These are phyloP conservation scores for Akanthomyces dipterigenus DNA, from an alignment of 2,329 filamentous ascomycete genomes.

Conservation along the genomic window DNA sequence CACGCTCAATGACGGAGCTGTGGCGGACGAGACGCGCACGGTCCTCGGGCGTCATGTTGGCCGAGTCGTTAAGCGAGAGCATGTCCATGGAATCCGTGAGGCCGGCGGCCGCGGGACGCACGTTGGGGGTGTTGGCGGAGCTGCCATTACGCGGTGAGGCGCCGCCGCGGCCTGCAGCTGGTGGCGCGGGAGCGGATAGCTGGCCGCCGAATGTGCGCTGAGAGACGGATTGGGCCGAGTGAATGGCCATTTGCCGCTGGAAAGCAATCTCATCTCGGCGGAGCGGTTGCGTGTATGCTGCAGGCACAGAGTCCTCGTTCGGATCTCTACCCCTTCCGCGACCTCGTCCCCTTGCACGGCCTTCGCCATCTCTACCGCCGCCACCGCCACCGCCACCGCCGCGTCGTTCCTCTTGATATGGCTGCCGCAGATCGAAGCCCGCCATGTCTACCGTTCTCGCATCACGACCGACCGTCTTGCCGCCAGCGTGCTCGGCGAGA, in stretches of 20 bases:
- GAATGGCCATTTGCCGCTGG: conserved; percentile 86
- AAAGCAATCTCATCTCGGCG: conserved; percentile 84
- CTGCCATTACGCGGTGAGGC: conserved; percentile 16
- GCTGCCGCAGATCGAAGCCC: conserved; percentile 69
- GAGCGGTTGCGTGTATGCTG: conserved; percentile 71
- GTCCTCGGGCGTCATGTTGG: conserved; percentile 63
- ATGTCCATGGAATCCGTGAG: conserved; percentile 37
- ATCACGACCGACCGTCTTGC: conserved; percentile 78
- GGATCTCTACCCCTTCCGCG: conserved; percentile 69
- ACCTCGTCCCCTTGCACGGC: conserved; percentile 29
- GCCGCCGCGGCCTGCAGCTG: conserved; percentile 17
- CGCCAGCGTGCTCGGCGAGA: conserved; percentile 73
- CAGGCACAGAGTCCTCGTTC: conserved; percentile 72
- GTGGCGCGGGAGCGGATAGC: conserved; percentile 46
- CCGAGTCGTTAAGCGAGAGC: conserved; percentile 43
- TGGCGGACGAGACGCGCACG: conserved; percentile 76
- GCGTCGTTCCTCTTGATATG: conserved; percentile 59
- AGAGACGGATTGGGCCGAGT: conserved; percentile 74
- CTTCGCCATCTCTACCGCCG: conserved; percentile 31
- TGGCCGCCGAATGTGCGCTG: conserved; percentile 80
- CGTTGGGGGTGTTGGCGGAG: conserved; percentile 15
- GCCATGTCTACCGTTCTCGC: conserved; percentile 82
- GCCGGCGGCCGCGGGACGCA: conserved; percentile 18
- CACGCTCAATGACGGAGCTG: conserved; percentile 77
- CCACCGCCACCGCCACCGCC: conserved; percentile 35